Percentiles rank a stretch among this genome's conserved stretches.
These are phyloP conservation scores for Sanghuangporus weigelae DNA, from an alignment of 1,284 basidiomycete species.

Conservation along the genomic window DNA sequence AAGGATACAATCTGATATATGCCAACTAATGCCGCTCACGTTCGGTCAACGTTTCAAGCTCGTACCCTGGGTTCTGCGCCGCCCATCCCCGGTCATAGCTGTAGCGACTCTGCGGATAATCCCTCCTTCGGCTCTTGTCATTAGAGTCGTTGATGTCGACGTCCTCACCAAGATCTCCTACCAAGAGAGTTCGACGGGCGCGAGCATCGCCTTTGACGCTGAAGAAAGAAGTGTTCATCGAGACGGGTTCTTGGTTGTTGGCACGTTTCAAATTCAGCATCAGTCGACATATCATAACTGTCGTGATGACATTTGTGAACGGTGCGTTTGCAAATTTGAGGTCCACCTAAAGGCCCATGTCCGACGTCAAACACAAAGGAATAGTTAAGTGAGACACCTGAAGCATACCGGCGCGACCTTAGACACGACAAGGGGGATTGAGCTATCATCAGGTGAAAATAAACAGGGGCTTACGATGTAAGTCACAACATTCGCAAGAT, in stretches of 20 bases:
- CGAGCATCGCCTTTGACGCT: neutral
- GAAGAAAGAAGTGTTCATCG: neutral
- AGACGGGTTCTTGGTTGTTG: neutral
- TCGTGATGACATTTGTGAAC: conserved; percentile 11
- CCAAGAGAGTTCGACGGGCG: neutral
- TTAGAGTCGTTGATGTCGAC: conserved; percentile 6
- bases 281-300: conserved; percentile 12
- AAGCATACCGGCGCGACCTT: conserved; percentile 7
- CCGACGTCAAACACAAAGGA: neutral
- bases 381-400: neutral
- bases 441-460: neutral
- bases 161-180: conserved; percentile 8
- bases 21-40: neutral
- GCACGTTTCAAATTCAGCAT: conserved; percentile 8
- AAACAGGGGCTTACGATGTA: conserved; percentile 7
- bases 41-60: neutral
- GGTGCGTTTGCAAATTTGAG: conserved; percentile 13
- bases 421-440: neutral
- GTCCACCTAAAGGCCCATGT: neutral
- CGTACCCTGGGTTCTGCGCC: neutral
- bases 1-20: conserved; percentile 61
- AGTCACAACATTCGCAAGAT: conserved; percentile 14
- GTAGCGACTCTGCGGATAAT: neutral
- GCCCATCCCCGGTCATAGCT: neutral
- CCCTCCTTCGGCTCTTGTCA: neutral